phyloP scores from a whole-genome alignment of 208 protist species.

The Leishmania gerbilli region DNA sequence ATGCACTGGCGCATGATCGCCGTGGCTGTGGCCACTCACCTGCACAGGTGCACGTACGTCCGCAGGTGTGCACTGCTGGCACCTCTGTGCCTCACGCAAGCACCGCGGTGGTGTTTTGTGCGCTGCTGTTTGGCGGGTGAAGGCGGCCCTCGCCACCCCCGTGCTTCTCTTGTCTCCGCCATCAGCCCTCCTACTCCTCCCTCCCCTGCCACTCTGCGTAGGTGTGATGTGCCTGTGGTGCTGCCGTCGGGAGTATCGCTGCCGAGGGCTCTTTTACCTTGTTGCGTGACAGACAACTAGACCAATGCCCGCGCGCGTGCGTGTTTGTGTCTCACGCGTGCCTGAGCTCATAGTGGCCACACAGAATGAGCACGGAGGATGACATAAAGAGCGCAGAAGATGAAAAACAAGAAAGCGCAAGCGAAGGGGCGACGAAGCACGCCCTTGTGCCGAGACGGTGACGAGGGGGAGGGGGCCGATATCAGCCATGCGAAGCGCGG shows the following conservation, averaged over 20 bases:
- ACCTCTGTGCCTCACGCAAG: background rate
- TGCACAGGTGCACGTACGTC: background rate
- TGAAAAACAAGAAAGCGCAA: background rate
- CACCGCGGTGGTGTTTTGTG: background rate
- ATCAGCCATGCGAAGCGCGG: background rate
- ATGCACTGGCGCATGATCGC: background rate
- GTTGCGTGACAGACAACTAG: background rate
- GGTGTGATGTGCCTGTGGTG: background rate
- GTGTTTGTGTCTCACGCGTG: background rate
- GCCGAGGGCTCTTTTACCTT: background rate
- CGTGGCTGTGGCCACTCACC: background rate
- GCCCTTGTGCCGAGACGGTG: background rate
- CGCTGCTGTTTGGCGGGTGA: background rate
- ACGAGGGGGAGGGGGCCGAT: background rate
- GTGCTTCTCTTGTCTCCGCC: background rate
- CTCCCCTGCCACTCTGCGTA: background rate
- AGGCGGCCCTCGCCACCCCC: background rate
- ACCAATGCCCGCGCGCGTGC: background rate
- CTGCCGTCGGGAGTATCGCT: background rate
- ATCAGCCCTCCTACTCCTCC: background rate
- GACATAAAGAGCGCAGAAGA: background rate
- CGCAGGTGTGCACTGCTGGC: background rate
- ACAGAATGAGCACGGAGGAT: background rate
- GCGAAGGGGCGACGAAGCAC: too few species aligned
- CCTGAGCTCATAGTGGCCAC: conserved; percentile 1